phyloP scores from a whole-genome alignment of 768 basidiomycete species.

The Serpula lacrymans region DNA sequence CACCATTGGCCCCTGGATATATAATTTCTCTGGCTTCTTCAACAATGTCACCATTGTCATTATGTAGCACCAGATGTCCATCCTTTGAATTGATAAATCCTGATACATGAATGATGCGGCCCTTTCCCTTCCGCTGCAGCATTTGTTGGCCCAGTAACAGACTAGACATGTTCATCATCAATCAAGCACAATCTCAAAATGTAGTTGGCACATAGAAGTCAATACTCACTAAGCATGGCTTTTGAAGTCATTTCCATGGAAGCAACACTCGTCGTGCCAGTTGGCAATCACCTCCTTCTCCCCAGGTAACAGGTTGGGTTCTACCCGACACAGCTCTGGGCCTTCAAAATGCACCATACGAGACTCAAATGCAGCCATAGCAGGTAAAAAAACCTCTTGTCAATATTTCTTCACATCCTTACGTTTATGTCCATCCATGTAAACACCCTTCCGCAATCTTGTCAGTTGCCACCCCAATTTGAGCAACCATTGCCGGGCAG shows the following conservation, averaged over 20 bases:
- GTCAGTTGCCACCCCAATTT: slow-evolving; percentile 13
- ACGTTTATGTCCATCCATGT: slow-evolving; percentile 17
- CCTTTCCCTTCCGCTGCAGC: slow-evolving; percentile 25
- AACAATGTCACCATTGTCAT: slow-evolving; percentile 12
- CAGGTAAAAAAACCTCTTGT: slow-evolving; percentile 16
- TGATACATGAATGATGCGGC: slow-evolving; percentile 35
- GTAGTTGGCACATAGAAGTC: no score
- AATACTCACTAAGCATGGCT: background rate
- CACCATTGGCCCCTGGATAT: slow-evolving; percentile 12
- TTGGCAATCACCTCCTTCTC: slow-evolving; percentile 22
- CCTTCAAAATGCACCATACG: slow-evolving; percentile 16
- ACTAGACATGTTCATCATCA: no score
- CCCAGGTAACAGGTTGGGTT: slow-evolving; percentile 18
- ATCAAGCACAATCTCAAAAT: no score
- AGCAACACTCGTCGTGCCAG: slow-evolving; percentile 31
- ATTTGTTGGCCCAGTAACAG: slow-evolving; percentile 9
- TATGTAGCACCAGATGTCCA: slow-evolving; percentile 24
- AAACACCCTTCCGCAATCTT: slow-evolving; percentile 6
- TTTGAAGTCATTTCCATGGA: slow-evolving; percentile 25
- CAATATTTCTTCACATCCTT: slow-evolving; percentile 12
- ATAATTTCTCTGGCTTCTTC: slow-evolving; percentile 22
- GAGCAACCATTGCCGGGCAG: slow-evolving; percentile 5
- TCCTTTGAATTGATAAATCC: slow-evolving; percentile 34
- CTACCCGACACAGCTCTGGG: slow-evolving; percentile 11
- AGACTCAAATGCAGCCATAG: slow-evolving; percentile 18